Base-by-base conservation (phyloP, 1,284 basidiomycete genomes). In the Ustilago cynodontis region DNA sequence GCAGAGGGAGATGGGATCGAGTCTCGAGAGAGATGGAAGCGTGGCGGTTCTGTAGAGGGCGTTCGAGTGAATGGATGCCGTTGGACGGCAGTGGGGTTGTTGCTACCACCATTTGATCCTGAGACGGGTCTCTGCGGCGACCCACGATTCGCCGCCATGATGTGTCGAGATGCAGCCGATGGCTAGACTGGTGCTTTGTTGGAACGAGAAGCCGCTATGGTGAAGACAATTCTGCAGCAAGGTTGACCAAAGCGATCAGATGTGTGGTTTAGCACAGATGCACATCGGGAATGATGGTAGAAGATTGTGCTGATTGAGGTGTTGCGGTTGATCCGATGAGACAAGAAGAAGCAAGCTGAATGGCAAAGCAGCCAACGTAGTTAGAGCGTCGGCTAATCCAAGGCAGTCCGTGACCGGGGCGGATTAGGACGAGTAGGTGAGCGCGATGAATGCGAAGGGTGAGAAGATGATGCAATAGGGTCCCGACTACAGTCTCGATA, bases 1-100 rank as follows among this genome's bases (percentile, higher is more conserved):
- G 31, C 39, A 29, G 47, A 22, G 9, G 50, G 13, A 9, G 29
- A 33, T 29, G 33, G 31, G 13, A 26, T 54, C 22, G 61, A 28
- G 14, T 66, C 56, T 39, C 57, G 70, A 14, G 64, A 22, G 22
- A 67, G 50, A 39, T 72, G 66, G 53, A 74, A 64, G 60, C 71
- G 71, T 18, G 71, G 71, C 22, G 71, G 66, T 51, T 74, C 71
- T 14, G 59, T 74, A 14, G 66, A 74, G 2, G 71, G 63, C 5
- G 71, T 74, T 2, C 71, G 62, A 6, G 71, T 66, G 50, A 63
- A 74, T 0, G 66, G 62, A 59, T 74, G 66, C 16, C 63, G 71
- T 24, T 74, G 71, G 7, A 65, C 54, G 3, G 65, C 26, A 2
- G 33, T 64, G 11, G 65, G 60, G 14, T 57, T 64, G 26, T 37